Evolutionary conservation across 2,329 filamentous ascomycete species (phyloP), one percentile per base, ranked within the genome.

Genomic region (Arthrobotrys megalospora): DNA sequence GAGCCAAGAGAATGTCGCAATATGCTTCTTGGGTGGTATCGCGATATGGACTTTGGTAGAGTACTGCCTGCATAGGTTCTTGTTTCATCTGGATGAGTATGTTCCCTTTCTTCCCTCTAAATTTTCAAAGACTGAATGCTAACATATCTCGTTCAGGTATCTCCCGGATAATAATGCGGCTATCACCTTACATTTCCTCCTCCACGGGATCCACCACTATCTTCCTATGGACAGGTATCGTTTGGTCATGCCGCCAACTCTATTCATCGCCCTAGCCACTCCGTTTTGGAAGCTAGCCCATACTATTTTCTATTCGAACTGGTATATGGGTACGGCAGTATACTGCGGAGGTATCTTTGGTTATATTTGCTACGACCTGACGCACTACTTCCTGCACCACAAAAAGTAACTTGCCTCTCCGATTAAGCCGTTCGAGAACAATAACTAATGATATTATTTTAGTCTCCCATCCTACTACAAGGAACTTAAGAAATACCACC

Each of bases 321-420:
- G 94, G 94, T 88, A 92, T 84, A 89, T 91, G 8, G 96, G 90
- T 4, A 89, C 91, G 0, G 89, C 91, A 21, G 91, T 93, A 3
- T 99, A 89, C 86, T 95, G 91, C 82, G 96, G 96, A 62, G 96
- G 94, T 79, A 91, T 99, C 80, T 97, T 97, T 82, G 96, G 96
- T 72, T 99, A 99, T 84, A 89, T 97, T 80, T 94, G 92, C 87
- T 99, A 99, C 86, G 96, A 99, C 84, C 83, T 97, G 86, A 99
- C 96, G 1, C 96, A 99, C 85, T 99, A 98, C 88, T 99, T 99
- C 88, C 89, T 99, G 45, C 96, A 99, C 85, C 96, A 99, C 86
- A 90, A 92, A 86, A 96, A 93, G 88, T 90, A 84, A 84, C 88
- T 24, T 41, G 87, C 45, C 69, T 28, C n/a, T 19, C 24, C 24